Evolutionary conservation across 768 basidiomycete species (phyloP).

Genomic region (Boletus edulis): DNA sequence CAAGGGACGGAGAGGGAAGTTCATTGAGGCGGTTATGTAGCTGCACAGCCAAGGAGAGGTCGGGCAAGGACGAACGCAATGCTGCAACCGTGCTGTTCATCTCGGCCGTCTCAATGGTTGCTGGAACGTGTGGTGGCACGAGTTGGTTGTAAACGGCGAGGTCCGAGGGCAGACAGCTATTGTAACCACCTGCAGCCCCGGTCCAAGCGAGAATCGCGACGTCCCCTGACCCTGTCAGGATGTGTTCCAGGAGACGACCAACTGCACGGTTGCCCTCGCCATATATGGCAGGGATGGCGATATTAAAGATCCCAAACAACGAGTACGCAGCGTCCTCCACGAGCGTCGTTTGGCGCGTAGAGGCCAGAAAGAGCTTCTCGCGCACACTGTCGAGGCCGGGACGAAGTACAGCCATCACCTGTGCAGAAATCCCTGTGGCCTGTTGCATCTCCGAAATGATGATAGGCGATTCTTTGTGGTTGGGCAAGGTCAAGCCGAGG

Average conservation of each 20-base stretch:
- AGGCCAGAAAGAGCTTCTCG: too few relatives aligned
- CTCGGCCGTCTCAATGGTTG: not conserved
- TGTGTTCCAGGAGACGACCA: not conserved
- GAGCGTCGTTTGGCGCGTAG: not conserved
- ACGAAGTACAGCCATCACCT: not conserved
- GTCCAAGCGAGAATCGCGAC: conserved; percentile 2
- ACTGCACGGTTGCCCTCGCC: not conserved
- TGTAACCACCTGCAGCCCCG: not conserved
- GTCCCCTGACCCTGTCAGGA: conserved; percentile 1
- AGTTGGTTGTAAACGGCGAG: conserved; percentile 4
- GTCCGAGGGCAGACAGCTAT: conserved; percentile 1
- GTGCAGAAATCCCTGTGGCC: not conserved
- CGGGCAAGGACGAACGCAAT: not conserved
- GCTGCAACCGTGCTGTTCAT: not conserved
- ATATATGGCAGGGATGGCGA: not conserved
- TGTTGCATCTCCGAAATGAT: not conserved
- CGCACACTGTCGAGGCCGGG: not conserved
- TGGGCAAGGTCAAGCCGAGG: too few relatives aligned
- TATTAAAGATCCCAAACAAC: not conserved
- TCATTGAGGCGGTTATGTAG: not conserved
- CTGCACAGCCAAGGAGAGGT: not conserved
- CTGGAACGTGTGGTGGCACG: not conserved
- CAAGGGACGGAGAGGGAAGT: not conserved
- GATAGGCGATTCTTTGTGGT: too few relatives aligned
- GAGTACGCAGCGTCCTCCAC: conserved; percentile 1